Evolutionary conservation across 2,329 filamentous ascomycete genomes (phyloP).

Genomic region (Pestalotiopsis fici): DNA sequence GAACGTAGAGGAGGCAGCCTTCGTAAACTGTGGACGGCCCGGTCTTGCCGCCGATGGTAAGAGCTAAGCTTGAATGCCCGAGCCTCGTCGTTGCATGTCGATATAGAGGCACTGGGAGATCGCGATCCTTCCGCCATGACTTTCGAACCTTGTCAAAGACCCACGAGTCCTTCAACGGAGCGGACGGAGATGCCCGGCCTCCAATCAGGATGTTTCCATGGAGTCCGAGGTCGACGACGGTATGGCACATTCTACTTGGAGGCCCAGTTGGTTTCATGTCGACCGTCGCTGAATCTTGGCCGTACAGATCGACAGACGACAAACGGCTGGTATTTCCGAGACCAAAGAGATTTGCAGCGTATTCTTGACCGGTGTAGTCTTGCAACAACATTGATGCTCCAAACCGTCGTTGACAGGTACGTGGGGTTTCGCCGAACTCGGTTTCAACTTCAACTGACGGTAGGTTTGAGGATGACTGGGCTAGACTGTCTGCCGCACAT

Average conservation of each 20-base stretch:
- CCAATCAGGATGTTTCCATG: constrained; percentile 68
- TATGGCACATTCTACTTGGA: constrained; percentile 69
- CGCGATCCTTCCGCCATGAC: constrained; percentile 64
- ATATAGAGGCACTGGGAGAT: constrained; percentile 72
- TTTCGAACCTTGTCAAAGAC: constrained; percentile 55
- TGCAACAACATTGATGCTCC: constrained; percentile 51
- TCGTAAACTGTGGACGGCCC: constrained; percentile 48
- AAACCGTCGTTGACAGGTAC: constrained; percentile 57
- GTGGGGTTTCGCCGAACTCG: constrained; percentile 35
- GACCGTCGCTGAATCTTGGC: constrained; percentile 22
- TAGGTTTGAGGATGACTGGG: background rate
- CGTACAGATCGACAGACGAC: constrained; percentile 53
- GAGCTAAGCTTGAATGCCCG: constrained; percentile 46
- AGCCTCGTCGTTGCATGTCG: constrained; percentile 68
- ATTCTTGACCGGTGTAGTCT: constrained; percentile 40
- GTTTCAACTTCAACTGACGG: constrained; percentile 14
- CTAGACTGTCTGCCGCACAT: background rate
- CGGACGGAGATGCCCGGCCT: constrained; percentile 75
- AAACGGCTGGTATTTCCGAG: constrained; percentile 44
- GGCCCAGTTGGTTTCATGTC: constrained; percentile 35
- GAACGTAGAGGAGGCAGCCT: constrained; percentile 55
- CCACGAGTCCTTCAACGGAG: constrained; percentile 75
- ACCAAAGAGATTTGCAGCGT: constrained; percentile 46
- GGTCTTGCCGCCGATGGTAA: constrained; percentile 65
- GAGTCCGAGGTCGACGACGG: constrained; percentile 65